phyloP scores from a whole-genome alignment of 495 filamentous ascomycete species.

The Chlorociboria aeruginascens region DNA sequence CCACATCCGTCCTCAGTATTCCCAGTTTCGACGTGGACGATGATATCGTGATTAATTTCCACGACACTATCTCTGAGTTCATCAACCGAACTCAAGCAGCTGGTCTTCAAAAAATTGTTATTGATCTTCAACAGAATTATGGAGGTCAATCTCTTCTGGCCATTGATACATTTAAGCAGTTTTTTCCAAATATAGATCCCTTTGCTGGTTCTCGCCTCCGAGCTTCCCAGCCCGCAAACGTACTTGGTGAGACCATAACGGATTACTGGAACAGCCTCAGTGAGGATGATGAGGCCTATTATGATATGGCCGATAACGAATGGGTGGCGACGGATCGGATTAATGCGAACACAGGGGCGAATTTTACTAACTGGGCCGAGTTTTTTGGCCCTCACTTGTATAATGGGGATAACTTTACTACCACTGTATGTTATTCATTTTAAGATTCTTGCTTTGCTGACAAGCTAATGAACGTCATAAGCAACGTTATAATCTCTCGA shows the following conservation, averaged over 20 bases:
- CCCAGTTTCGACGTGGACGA: constrained; percentile 30
- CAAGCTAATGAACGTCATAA: too few species aligned
- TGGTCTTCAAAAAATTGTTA: constrained; percentile 32
- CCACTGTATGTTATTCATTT: constrained; percentile 4
- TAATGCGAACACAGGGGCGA: constrained; percentile 29
- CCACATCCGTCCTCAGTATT: constrained; percentile 36
- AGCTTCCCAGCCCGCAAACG: constrained; percentile 27
- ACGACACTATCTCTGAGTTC: constrained; percentile 28
- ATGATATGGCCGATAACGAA: constrained; percentile 20
- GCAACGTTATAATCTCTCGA: constrained; percentile 38
- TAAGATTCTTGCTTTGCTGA: too few species aligned
- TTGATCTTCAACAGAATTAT: constrained; percentile 38
- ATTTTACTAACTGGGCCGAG: constrained; percentile 42
- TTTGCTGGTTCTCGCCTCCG: constrained; percentile 34
- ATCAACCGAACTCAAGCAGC: constrained; percentile 23
- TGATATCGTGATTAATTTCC: constrained; percentile 26
- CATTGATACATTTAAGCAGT: constrained; percentile 37
- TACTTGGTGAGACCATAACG: constrained; percentile 31
- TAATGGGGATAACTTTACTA: constrained; percentile 34
- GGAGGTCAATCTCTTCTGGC: constrained; percentile 31
- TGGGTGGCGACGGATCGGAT: constrained; percentile 31
- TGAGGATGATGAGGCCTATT: constrained; percentile 12
- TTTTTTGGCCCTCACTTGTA: constrained; percentile 34
- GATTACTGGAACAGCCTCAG: constrained; percentile 21
- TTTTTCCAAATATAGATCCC: constrained; percentile 36